phyloP scores from a whole-genome alignment of 2,329 filamentous ascomycete species.

The Claviceps pazoutovae region DNA sequence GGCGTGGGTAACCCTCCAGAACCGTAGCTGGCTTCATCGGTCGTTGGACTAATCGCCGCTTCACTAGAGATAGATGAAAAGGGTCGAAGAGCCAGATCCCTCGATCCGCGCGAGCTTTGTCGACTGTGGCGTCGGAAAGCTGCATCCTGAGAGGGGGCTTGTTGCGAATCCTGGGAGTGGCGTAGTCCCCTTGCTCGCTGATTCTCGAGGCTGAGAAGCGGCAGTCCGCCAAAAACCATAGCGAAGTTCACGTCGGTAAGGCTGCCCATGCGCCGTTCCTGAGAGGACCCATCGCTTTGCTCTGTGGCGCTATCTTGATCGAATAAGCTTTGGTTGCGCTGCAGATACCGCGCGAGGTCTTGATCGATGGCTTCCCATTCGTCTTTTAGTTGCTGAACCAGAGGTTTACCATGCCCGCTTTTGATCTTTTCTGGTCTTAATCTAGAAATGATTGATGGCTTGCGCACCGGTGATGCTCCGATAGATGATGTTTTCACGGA shows the following conservation, averaged over 20 bases:
- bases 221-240: conserved; percentile 24
- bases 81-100: conserved; percentile 5
- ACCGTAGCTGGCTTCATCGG: conserved; percentile 22
- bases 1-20: conserved; percentile 20
- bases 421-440: conserved; percentile 19
- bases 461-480: conserved; percentile 15
- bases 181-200: conserved; percentile 12
- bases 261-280: conserved; percentile 8
- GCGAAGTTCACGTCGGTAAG: conserved; percentile 17
- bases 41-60: conserved; percentile 21
- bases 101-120: conserved; percentile 4
- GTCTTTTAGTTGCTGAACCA: conserved; percentile 23
- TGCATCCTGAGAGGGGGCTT: neutral
- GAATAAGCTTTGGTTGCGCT: conserved; percentile 20
- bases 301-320: conserved; percentile 10
- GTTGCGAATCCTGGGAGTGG: conserved; percentile 5
- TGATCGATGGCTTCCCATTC: conserved; percentile 25
- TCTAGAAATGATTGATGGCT: conserved; percentile 21
- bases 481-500: conserved; percentile 18
- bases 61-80: conserved; percentile 18
- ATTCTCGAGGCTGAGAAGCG: conserved; percentile 17
- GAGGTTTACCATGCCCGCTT: conserved; percentile 15
- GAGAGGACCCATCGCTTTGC: conserved; percentile 13
- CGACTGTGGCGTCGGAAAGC: conserved; percentile 4
- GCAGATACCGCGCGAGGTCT: conserved; percentile 20